Evolutionary conservation across 75 land plant species (phyloP), one percentile per base, ranked within the genome.

Genomic region (Cryptomeria japonica): DNA sequence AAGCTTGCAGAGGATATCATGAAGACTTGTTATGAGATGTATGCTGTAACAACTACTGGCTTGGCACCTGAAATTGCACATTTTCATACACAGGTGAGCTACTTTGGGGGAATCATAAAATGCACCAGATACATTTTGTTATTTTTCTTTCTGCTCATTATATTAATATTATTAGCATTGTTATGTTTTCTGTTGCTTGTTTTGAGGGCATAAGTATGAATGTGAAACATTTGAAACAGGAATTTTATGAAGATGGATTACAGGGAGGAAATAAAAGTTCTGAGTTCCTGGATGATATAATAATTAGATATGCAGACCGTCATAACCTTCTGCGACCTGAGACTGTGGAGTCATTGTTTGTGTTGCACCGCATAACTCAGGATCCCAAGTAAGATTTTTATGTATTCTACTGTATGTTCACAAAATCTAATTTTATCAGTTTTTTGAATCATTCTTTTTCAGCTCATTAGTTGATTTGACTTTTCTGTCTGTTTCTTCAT

Each of bases 281-380:
- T 11, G 91, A 95, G 68, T 98, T 90, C 87, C 79, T 90, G 51
- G 87, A 97, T 87, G 99, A 98, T 84, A 95, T 98, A 56, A 90
- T 95, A 83, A 97, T 98, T 77, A 94, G 94, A 80, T 91, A 76
- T 87, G 90, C 89, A 72, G 99, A 98, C 85, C 95, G 96, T 28
- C 99, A 98, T 90, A 98, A 97, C 89, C 97, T 98, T 88, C 85
- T 98, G 53, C 99, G 99, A 18, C 99, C 99, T 72, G 99, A 98
- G 91, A 98, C 99, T 39, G 99, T 98, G 64, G 99, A 98, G 87
- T 98, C 99, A 6, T 83, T 98, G 58, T 98, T 98, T 91, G 91
- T 98, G 38, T 89, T 98, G 72, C 89, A 95, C 87, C 95, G 99
- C 41, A 93, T 96, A 16, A 97, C 99, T 78, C 94, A 91, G 76